These are phyloP conservation scores for Cladosporium sp. DNA, from an alignment of 2,329 filamentous ascomycete genomes.

Conservation along the genomic window DNA sequence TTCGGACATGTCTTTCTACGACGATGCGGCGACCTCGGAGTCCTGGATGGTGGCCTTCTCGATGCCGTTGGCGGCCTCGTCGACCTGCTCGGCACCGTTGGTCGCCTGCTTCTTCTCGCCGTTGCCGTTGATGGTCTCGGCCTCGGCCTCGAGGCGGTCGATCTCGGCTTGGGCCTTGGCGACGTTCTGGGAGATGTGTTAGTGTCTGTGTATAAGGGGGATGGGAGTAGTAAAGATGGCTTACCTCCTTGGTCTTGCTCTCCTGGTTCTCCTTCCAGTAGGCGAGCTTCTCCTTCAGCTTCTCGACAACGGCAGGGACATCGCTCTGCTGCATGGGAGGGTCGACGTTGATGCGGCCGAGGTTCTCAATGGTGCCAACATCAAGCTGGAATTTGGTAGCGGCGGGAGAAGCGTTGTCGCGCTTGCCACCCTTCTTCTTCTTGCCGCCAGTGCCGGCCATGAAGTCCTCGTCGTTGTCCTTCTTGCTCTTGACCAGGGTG, in stretches of 20 bases:
- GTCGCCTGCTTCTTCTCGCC: conserved; percentile 54
- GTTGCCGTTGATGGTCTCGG: conserved; percentile 54
- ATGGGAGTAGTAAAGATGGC: conserved; percentile 37
- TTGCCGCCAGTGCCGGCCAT: conserved; percentile 73
- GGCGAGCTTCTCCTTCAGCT: conserved; percentile 87
- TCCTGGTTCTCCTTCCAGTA: conserved; percentile 91
- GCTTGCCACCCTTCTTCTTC: conserved; percentile 75
- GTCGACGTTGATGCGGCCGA: conserved; percentile 78
- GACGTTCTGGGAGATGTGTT: conserved; percentile 68
- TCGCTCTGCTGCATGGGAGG: conserved; percentile 85
- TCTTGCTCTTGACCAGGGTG: conserved; percentile 78
- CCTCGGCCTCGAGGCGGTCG: conserved; percentile 75
- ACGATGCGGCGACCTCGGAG: conserved; percentile 17
- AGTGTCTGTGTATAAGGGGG: not conserved
- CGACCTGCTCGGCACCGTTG: conserved; percentile 59
- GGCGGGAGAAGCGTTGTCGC: conserved; percentile 55
- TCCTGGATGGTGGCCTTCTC: conserved; percentile 63
- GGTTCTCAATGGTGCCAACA: conserved; percentile 88
- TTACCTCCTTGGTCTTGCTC: conserved; percentile 84
- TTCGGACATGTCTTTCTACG: conserved; percentile 15
- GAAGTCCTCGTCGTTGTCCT: conserved; percentile 75
- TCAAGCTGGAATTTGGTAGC: conserved; percentile 76
- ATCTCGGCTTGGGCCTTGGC: conserved; percentile 97
- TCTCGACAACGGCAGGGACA: conserved; percentile 76
- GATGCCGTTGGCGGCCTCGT: conserved; percentile 60